phyloP scores from a whole-genome alignment of 106 monocot species.

The Dioscorea dumetorum region DNA sequence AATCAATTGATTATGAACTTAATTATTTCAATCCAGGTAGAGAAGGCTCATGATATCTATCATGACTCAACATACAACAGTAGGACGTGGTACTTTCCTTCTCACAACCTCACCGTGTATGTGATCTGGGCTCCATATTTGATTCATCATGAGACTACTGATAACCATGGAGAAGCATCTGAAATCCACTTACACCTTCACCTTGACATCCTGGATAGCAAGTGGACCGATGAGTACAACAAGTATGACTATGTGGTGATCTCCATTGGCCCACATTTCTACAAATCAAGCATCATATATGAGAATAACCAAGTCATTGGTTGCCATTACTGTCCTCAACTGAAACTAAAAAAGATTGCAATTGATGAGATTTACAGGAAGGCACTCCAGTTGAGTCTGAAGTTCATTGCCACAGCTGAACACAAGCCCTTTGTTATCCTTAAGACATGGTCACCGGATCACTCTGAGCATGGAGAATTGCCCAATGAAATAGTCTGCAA shows the following conservation, averaged over 20 bases:
- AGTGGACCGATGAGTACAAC: too few species aligned
- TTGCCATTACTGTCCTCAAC: constrained; percentile 37
- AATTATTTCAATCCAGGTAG: background rate
- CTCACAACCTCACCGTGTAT: constrained; percentile 43
- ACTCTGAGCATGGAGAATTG: constrained; percentile 67
- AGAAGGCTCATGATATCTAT: constrained; percentile 22
- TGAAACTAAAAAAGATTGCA: constrained; percentile 28
- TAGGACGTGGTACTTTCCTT: constrained; percentile 27
- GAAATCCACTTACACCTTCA: constrained; percentile 21
- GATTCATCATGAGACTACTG: constrained; percentile 22
- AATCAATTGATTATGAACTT: background rate
- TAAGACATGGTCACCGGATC: constrained; percentile 61
- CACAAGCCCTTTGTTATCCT: constrained; percentile 48
- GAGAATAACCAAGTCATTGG: constrained; percentile 10
- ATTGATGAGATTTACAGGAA: constrained; percentile 28
- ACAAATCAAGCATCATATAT: too few species aligned
- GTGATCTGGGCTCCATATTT: constrained; percentile 52
- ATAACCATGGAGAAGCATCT: background rate
- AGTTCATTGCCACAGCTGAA: constrained; percentile 17
- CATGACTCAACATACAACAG: constrained; percentile 23
- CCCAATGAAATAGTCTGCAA: constrained; percentile 47
- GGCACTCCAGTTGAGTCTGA: constrained; percentile 22
- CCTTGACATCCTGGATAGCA: constrained; percentile 30
- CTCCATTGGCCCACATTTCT: too few species aligned
- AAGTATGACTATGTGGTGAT: too few species aligned